Percentiles rank a stretch among this genome's conserved stretches.
phyloP scores from a whole-genome alignment of 495 filamentous ascomycete genomes.

The Annulohypoxylon moriforme region DNA sequence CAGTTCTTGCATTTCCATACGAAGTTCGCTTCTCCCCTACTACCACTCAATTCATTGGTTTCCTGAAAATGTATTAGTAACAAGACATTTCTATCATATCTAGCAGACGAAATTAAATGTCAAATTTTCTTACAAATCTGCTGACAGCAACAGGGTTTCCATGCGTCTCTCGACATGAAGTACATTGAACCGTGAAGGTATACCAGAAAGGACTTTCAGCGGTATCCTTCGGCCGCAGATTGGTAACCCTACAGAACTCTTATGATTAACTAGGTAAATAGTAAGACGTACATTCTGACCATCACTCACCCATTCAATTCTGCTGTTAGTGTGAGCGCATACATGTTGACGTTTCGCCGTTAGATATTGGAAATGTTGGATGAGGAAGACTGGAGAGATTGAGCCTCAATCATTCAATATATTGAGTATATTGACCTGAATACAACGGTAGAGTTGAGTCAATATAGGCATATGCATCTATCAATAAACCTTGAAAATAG shows the following conservation, averaged over 20 bases:
- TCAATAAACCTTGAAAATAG: background rate
- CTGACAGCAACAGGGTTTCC: slow-evolving; percentile 87
- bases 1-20: slow-evolving; percentile 98
- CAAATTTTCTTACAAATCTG: slow-evolving; percentile 76
- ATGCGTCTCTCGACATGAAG: slow-evolving; percentile 90
- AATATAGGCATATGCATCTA: background rate
- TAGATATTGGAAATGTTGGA: slow-evolving; percentile 6
- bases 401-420: slow-evolving; percentile 28
- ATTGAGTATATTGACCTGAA: background rate
- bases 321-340: slow-evolving; percentile 80
- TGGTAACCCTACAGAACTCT: slow-evolving; percentile 76
- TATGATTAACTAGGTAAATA: slow-evolving; percentile 40
- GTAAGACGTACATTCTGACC: slow-evolving; percentile 21
- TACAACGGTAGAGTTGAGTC: background rate
- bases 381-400: slow-evolving; percentile 8
- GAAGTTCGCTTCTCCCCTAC: slow-evolving; percentile 95
- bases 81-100: background rate
- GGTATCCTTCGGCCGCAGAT: slow-evolving; percentile 85
- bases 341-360: slow-evolving; percentile 66
- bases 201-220: slow-evolving; percentile 87
- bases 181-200: slow-evolving; percentile 97
- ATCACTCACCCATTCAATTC: slow-evolving; percentile 73
- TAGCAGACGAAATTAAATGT: background rate
- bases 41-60: slow-evolving; percentile 85
- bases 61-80: slow-evolving; percentile 65